These are phyloP conservation scores for Cryptococcus depauperatus DNA, from an alignment of 1,284 basidiomycete species.

Conservation along the genomic window DNA sequence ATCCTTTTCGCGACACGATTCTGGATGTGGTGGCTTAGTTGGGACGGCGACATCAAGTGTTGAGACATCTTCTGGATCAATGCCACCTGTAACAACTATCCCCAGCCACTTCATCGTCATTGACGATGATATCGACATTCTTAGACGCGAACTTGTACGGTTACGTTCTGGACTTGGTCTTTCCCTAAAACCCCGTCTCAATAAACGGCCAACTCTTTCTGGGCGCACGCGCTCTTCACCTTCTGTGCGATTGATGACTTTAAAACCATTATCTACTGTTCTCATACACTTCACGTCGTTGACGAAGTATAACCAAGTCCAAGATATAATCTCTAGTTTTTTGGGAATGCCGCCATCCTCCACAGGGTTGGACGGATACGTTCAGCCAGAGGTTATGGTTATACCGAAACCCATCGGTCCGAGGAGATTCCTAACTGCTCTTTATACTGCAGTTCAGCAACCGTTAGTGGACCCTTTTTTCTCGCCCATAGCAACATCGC, in stretches of 20 bases:
- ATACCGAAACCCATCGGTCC: constrained; percentile 93
- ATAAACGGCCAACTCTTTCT: constrained; percentile 67
- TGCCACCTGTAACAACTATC: constrained; percentile 4
- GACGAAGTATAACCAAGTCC: constrained; percentile 74
- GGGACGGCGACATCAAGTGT: constrained; percentile 1
- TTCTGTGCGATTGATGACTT: constrained; percentile 53
- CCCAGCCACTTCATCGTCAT: constrained; percentile 61
- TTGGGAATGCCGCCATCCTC: constrained; percentile 45
- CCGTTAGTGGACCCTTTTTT: constrained; percentile 83
- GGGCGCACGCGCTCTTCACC: constrained; percentile 62
- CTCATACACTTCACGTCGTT: constrained; percentile 86
- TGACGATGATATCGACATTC: constrained; percentile 72
- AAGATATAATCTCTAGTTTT: constrained; percentile 70
- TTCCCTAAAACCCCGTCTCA: constrained; percentile 39
- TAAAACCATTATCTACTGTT: constrained; percentile 40
- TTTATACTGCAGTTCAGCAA: constrained; percentile 75
- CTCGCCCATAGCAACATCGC: constrained; percentile 82
- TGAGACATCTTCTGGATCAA: constrained; percentile 7
- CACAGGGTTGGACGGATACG: constrained; percentile 20
- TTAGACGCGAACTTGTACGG: constrained; percentile 62
- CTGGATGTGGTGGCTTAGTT: constrained; percentile 8
- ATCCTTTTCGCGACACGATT: constrained; percentile 21
- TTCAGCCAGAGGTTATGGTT: constrained; percentile 75
- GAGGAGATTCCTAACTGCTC: constrained; percentile 74
- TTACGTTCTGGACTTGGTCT: constrained; percentile 55